Evolutionary conservation across 2,329 filamentous ascomycete genomes (phyloP).

Genomic region (Xylariaceae sp.): DNA sequence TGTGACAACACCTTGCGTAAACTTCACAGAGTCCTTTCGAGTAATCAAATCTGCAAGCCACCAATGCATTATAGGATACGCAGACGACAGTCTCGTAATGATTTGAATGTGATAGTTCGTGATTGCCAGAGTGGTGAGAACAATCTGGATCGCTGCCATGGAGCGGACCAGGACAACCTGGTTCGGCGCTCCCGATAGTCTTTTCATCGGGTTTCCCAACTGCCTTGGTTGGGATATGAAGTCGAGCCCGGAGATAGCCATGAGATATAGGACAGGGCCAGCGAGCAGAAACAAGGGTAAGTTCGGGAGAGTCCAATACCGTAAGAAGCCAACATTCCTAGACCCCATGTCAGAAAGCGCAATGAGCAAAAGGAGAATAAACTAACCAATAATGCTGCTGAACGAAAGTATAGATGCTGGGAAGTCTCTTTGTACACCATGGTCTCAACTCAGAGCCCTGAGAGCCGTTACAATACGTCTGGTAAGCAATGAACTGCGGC

Average conservation of each 20-base stretch:
- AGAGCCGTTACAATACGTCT: constrained; percentile 58
- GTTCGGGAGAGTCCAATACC: constrained; percentile 87
- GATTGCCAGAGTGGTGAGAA: constrained; percentile 69
- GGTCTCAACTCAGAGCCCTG: constrained; percentile 45
- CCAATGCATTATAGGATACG: constrained; percentile 87
- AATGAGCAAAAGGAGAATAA: constrained; percentile 1
- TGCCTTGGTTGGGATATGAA: constrained; percentile 23
- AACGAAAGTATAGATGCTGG: constrained; percentile 89
- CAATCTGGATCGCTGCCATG: constrained; percentile 69
- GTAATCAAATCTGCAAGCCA: constrained; percentile 60
- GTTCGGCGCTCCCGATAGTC: not conserved
- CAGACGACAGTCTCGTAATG: constrained; percentile 83
- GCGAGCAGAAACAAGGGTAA: constrained; percentile 85
- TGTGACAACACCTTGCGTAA: constrained; percentile 46
- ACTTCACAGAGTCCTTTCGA: constrained; percentile 29
- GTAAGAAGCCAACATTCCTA: constrained; percentile 84
- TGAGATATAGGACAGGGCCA: constrained; percentile 68
- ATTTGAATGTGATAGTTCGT: constrained; percentile 92
- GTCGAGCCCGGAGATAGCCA: constrained; percentile 59
- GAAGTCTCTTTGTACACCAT: constrained; percentile 74
- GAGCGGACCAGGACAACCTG: constrained; percentile 42
- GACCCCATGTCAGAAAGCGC: constrained; percentile 17
- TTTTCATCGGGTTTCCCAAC: not conserved
- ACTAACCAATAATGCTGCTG: constrained; percentile 86
- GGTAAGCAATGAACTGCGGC: constrained; percentile 76